A percentile compares a stretch with the other conserved stretches of the same genome.
Evolutionary conservation across 768 basidiomycete genomes (phyloP).

Genomic region (Rhodocollybia butyracea): DNA sequence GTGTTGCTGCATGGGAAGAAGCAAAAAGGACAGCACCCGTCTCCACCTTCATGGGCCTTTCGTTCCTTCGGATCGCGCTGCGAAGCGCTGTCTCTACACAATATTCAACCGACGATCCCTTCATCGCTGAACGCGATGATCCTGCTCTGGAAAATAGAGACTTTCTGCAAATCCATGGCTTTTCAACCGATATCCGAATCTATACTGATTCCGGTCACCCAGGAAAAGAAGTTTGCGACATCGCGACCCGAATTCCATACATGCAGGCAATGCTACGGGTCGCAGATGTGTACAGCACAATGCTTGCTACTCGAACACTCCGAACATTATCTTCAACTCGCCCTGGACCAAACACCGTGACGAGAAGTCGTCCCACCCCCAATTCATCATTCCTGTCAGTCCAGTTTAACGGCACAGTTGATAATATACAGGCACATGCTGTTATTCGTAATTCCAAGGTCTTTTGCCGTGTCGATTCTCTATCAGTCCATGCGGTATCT

Average conservation of each 20-base stretch:
- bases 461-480: constrained; percentile 40
- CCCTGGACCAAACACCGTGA: constrained; percentile 12
- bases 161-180: constrained; percentile 36
- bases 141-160: constrained; percentile 37
- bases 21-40: constrained; percentile 28
- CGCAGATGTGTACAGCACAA: constrained; percentile 63
- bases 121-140: constrained; percentile 52
- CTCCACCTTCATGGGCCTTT: constrained; percentile 38
- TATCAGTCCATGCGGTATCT: constrained; percentile 23
- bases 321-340: constrained; percentile 31
- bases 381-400: constrained; percentile 15
- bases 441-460: constrained; percentile 47
- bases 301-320: constrained; percentile 60
- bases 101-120: constrained; percentile 66
- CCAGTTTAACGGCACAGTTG: constrained; percentile 30
- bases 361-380: constrained; percentile 15
- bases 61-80: constrained; percentile 46
- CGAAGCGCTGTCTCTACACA: constrained; percentile 63
- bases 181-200: constrained; percentile 8
- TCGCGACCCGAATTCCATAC: constrained; percentile 49
- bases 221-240: constrained; percentile 40
- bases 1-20: constrained; percentile 41
- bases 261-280: constrained; percentile 54
- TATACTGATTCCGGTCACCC: constrained; percentile 13
- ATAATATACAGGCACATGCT: constrained; percentile 45